A percentile compares a stretch with the other conserved stretches of the same genome.
These are phyloP conservation scores for Hypholoma fasciculare DNA, from an alignment of 768 basidiomycete genomes.

Conservation along the genomic window DNA sequence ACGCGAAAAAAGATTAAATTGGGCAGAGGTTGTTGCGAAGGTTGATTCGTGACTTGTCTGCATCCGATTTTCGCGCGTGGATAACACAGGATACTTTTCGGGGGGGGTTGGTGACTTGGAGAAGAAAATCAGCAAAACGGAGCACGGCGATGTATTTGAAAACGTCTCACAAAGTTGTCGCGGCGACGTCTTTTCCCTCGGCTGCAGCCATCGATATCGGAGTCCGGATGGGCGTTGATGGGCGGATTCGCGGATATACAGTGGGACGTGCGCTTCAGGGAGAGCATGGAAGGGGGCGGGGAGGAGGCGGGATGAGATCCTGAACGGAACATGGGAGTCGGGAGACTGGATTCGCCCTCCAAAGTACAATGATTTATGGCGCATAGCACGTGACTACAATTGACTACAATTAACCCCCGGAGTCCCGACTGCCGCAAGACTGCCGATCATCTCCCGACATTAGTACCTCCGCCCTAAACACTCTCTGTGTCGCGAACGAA, in stretches of 20 bases:
- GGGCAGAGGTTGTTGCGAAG: slow-evolving; percentile 49
- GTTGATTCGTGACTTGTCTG: slow-evolving; percentile 19
- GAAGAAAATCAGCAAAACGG: neutral
- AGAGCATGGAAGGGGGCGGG: slow-evolving; percentile 2
- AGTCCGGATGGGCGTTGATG: neutral
- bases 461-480: neutral
- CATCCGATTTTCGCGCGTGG: neutral
- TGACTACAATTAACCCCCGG: neutral
- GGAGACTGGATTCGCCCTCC: neutral
- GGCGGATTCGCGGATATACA: neutral
- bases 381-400: slow-evolving; percentile 1
- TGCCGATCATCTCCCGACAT: neutral
- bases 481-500: neutral
- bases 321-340: slow-evolving; percentile 9
- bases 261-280: neutral
- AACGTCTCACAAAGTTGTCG: slow-evolving; percentile 42
- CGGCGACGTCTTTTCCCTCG: slow-evolving; percentile 55
- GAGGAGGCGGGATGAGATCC: slow-evolving; percentile 11
- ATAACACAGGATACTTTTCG: slow-evolving; percentile 2
- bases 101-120: neutral
- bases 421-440: neutral
- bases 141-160: neutral
- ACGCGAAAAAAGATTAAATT: slow-evolving; percentile 45
- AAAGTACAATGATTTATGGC: neutral
- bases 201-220: slow-evolving; percentile 52